Percentiles rank a stretch among this genome's conserved stretches.
phyloP scores from a whole-genome alignment of 208 protist species.

The Leishmania major region DNA sequence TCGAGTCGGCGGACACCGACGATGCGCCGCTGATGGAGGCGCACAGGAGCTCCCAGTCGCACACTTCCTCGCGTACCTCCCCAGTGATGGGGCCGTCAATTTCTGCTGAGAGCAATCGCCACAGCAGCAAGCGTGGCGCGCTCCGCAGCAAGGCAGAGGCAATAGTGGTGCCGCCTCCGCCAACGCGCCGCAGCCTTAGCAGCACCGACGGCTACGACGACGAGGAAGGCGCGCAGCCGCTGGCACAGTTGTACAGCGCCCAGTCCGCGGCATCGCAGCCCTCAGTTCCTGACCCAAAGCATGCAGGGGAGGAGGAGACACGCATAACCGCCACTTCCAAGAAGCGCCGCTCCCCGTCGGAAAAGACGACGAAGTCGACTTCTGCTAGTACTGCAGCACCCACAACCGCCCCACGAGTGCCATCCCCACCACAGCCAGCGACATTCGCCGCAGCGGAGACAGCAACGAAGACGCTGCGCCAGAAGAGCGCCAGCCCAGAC shows the following conservation, averaged over 20 bases:
- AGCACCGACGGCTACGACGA: neutral
- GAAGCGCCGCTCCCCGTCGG: constrained; percentile 19
- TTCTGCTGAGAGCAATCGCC: constrained; percentile 2
- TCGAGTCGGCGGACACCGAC: neutral
- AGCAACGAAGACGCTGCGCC: constrained; percentile 4
- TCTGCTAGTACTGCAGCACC: neutral
- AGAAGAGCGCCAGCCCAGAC: constrained; percentile 15
- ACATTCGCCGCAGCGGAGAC: neutral
- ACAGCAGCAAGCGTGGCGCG: constrained; percentile 23
- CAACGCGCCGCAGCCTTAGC: constrained; percentile 3
- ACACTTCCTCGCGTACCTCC: constrained; percentile 12
- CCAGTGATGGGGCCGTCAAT: neutral
- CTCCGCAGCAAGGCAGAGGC: neutral
- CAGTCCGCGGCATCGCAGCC: constrained; percentile 1
- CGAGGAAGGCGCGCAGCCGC: constrained; percentile 11
- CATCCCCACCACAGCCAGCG: neutral
- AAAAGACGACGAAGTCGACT: constrained; percentile 16
- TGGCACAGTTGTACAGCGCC: constrained; percentile 20
- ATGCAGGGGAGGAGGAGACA: neutral
- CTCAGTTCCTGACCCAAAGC: neutral
- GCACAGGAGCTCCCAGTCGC: neutral
- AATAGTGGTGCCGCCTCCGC: neutral
- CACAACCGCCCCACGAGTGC: neutral
- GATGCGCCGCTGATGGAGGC: constrained; percentile 24
- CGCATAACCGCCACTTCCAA: constrained; percentile 5